phyloP scores from a whole-genome alignment of 768 basidiomycete species.

The Hemileccinum impolitum region DNA sequence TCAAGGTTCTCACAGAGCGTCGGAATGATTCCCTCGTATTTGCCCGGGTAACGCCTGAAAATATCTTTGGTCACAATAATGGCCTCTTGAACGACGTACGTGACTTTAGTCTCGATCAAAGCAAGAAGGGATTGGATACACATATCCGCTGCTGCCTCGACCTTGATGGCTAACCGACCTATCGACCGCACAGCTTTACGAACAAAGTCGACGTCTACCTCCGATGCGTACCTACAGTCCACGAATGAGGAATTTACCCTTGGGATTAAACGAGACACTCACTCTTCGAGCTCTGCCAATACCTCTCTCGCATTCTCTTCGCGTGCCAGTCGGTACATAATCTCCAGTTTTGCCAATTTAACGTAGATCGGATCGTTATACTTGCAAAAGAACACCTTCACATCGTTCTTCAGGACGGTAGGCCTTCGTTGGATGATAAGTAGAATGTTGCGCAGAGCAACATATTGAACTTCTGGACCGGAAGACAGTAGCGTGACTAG shows the following conservation, averaged over 20 bases:
- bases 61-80: conserved; percentile 98
- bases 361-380: conserved; percentile 99
- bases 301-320: conserved; percentile 93
- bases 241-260: background rate
- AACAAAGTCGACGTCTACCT: conserved; percentile 97
- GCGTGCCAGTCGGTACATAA: conserved; percentile 97
- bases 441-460: conserved; percentile 93
- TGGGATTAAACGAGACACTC: conserved; percentile 21
- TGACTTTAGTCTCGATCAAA: conserved; percentile 89
- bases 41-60: conserved; percentile 94
- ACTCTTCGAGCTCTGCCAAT: conserved; percentile 94
- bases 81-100: conserved; percentile 96
- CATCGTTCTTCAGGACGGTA: conserved; percentile 90
- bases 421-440: conserved; percentile 96
- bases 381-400: conserved; percentile 99
- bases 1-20: conserved; percentile 91
- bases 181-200: conserved; percentile 97
- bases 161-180: conserved; percentile 97
- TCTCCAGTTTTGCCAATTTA: conserved; percentile 96
- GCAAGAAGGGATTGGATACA: conserved; percentile 86
- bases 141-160: conserved; percentile 80
- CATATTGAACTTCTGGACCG: conserved; percentile 98
- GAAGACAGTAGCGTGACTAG: conserved; percentile 93
- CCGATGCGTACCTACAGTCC: conserved; percentile 83
- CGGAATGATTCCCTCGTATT: conserved; percentile 95